Base-by-base conservation (phyloP, 257 asterid species). In the Agastache rugosa region DNA sequence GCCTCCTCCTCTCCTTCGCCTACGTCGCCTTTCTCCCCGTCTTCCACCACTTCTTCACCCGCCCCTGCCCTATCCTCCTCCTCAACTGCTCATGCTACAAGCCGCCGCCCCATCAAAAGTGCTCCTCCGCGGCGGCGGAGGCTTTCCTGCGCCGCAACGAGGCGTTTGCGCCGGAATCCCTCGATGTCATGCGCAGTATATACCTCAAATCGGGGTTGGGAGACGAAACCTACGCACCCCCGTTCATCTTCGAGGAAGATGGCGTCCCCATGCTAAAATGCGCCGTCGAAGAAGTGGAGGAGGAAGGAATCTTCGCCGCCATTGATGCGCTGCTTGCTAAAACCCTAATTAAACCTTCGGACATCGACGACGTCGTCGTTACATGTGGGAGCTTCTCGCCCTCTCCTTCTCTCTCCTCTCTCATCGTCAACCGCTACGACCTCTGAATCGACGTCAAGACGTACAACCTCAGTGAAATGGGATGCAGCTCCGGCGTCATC, bases 391-490 rank as follows among this genome's bases (percentile, higher is more conserved):
- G 89, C 79, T 85, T 91, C 72, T 85, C 93, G 0, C 89, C 90
- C 0, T 60, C 79, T 1, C 97, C 95, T 4, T 91, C 95, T 8
- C 88, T 88, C 55, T 79, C 83, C 47, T 83, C 93, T 4, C 82
- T 80, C 58, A 70, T 91, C 42, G 86, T 88, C 0, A 73, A 85
- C 74, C 91, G 75, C 6, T 91, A 87, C 37, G 74, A 72, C 5
- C 89, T 91, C 70, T 81, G 35, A 72, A 25, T 84, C 3, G 93
- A 85, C 67, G 95, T 91, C 37, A 91, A 88, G 56, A 81, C 91
- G 1, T 91, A 84, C 34, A 88, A 88, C 53, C 74, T 91, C 2
- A 84, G 91, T 54, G 97, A 93, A 3, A 88, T 91, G 96, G 97
- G 97, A 0, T 91, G 97, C 69, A 71, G 90, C 63, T 82, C 97